These are phyloP conservation scores for barley (Hordeum vulgare) DNA, from an alignment of 176 grass and related monocot species.

Conservation along the genomic window DNA sequence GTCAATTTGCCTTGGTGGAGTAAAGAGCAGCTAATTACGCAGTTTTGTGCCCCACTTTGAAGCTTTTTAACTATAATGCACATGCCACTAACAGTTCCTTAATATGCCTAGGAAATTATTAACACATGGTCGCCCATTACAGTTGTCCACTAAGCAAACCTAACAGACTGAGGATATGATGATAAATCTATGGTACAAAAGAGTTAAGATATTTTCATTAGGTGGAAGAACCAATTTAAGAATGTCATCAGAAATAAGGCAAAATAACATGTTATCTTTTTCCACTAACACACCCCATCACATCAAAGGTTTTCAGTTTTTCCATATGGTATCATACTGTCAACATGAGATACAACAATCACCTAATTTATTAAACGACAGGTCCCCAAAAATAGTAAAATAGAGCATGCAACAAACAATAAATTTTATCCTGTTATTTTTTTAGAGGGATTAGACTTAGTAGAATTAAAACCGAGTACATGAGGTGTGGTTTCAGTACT, in stretches of 20 bases:
- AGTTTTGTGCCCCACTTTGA: not conserved
- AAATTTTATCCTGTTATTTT: too few relatives aligned
- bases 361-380: not conserved
- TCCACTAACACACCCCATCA: not conserved
- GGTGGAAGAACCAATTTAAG: not conserved
- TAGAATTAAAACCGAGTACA: too few relatives aligned
- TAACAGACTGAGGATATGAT: not conserved
- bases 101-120: not conserved
- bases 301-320: not conserved
- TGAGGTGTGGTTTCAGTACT: too few relatives aligned
- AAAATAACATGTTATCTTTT: not conserved
- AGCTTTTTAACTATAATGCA: not conserved
- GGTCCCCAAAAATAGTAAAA: not conserved
- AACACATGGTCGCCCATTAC: not conserved
- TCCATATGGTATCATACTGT: not conserved
- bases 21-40: not conserved
- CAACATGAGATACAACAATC: not conserved
- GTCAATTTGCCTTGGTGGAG: not conserved
- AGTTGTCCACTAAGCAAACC: not conserved
- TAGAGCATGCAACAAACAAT: not conserved
- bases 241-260: not conserved
- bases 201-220: not conserved
- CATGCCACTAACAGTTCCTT: not conserved
- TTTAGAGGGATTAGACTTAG: too few relatives aligned
- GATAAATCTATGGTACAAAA: not conserved